Conservation (phyloP, 257 asterid genomes). For the Avicennia marina region DNA sequence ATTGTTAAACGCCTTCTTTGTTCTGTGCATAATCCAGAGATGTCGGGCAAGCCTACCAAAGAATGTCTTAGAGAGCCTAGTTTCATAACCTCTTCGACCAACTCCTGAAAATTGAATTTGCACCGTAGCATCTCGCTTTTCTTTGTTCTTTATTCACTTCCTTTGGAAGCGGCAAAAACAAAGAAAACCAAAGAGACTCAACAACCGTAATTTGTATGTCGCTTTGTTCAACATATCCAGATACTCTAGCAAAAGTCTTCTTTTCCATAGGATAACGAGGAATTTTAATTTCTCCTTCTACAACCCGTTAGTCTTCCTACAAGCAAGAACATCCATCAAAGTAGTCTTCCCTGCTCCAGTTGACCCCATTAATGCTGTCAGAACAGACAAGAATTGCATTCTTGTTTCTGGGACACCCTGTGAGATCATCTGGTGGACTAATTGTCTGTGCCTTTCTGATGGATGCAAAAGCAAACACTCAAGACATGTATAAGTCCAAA, state of each 20-base stretch:
- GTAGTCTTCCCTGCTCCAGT: conserved; percentile 99
- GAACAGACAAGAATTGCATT: conserved; percentile 79
- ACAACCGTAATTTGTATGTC: conserved; percentile 82
- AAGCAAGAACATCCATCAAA: conserved; percentile 91
- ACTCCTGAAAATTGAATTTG: conserved; percentile 49
- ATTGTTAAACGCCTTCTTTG: conserved; percentile 90
- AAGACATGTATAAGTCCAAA: not conserved
- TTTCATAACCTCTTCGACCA: conserved; percentile 92
- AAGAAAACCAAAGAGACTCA: conserved; percentile 82
- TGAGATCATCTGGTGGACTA: conserved; percentile 45
- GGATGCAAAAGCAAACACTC: conserved; percentile 48
- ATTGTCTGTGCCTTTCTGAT: conserved; percentile 49
- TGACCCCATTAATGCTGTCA: conserved; percentile 83
- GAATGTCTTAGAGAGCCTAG: conserved; percentile 69
- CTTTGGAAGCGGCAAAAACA: conserved; percentile 72
- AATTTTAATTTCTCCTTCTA: conserved; percentile 78
- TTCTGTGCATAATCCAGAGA: conserved; percentile 80
- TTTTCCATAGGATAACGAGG: conserved; percentile 82
- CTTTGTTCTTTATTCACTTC: conserved; percentile 61
- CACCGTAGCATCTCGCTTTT: conserved; percentile 38
- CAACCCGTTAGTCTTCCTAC: conserved; percentile 84
- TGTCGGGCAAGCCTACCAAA: conserved; percentile 90
- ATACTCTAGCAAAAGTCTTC: conserved; percentile 66
- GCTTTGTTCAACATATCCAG: conserved; percentile 92
- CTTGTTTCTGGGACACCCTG: conserved; percentile 66